Percentiles rank a stretch among this genome's conserved stretches.
These are phyloP conservation scores for Scytalidium sp. DNA, from an alignment of 2,329 filamentous ascomycete species.

Conservation along the genomic window DNA sequence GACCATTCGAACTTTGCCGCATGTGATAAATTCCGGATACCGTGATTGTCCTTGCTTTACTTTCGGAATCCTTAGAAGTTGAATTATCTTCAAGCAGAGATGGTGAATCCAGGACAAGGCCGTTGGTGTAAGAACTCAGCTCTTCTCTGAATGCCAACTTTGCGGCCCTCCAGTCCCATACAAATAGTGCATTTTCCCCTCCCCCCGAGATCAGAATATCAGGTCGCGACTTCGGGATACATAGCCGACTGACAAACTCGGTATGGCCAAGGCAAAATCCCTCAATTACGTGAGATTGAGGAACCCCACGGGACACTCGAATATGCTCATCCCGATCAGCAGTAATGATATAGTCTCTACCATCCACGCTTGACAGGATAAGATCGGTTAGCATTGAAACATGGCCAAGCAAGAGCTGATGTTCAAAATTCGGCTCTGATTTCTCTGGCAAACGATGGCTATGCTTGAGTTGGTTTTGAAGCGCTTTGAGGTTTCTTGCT, in stretches of 20 bases:
- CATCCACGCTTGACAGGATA: conserved; percentile 50
- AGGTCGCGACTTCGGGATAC: conserved; percentile 53
- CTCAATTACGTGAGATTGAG: conserved; percentile 87
- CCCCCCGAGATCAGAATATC: conserved; percentile 80
- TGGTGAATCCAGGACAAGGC: too few relatives aligned
- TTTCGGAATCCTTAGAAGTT: background rate
- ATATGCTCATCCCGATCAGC: conserved; percentile 80
- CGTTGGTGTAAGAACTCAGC: conserved; percentile 44
- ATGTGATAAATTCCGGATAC: conserved; percentile 31
- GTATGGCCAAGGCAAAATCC: conserved; percentile 84
- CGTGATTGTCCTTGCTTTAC: conserved; percentile 26
- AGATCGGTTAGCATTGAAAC: conserved; percentile 91
- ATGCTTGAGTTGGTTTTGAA: conserved; percentile 55
- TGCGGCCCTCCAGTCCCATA: conserved; percentile 72
- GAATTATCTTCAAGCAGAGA: conserved; percentile 31
- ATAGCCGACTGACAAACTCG: conserved; percentile 78
- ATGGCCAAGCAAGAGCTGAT: conserved; percentile 81
- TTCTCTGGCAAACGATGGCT: conserved; percentile 28
- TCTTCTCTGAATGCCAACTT: conserved; percentile 51
- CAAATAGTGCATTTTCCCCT: conserved; percentile 73
- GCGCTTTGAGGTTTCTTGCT: conserved; percentile 57
- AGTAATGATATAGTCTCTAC: conserved; percentile 60
- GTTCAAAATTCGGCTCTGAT: conserved; percentile 57
- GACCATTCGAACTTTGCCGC: conserved; percentile 24
- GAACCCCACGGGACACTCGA: conserved; percentile 75